phyloP scores from a whole-genome alignment of 345 rosid species.

The Melastoma malabathricum region DNA sequence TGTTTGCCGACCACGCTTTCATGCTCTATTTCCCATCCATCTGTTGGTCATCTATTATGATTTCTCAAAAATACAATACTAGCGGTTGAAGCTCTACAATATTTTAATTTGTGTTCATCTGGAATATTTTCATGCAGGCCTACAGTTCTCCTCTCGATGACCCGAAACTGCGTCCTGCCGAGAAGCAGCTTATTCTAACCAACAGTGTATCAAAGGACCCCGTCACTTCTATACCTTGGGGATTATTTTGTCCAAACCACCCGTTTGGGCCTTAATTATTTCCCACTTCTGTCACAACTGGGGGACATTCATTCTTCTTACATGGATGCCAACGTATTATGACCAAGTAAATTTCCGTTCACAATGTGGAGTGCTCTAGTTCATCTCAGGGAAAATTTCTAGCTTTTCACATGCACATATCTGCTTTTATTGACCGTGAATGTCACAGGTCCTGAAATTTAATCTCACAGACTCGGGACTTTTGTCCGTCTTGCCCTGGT shows the following conservation, averaged over 20 bases:
- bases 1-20: background rate
- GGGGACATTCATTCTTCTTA: conserved; percentile 91
- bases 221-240: conserved; percentile 76
- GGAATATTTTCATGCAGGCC: conserved; percentile 34
- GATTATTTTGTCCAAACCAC: conserved; percentile 68
- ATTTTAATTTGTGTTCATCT: background rate
- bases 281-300: conserved; percentile 90
- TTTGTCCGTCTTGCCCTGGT: conserved; percentile 77
- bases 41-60: too few species aligned
- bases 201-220: conserved; percentile 49
- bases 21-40: too few species aligned
- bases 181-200: conserved; percentile 48
- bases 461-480: conserved; percentile 84
- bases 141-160: conserved; percentile 78
- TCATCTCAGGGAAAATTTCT: background rate
- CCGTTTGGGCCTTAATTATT: conserved; percentile 77
- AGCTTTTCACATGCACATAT: background rate
- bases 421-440: background rate
- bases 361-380: background rate
- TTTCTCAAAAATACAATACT: too few species aligned
- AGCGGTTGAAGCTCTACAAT: too few species aligned
- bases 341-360: conserved; percentile 43
- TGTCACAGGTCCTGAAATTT: conserved; percentile 65
- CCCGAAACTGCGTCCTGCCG: conserved; percentile 50
- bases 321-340: conserved; percentile 98